Evolutionary conservation across 768 basidiomycete genomes (phyloP), one percentile per base, ranked within the genome.

Genomic region (Heimioporus sp.): DNA sequence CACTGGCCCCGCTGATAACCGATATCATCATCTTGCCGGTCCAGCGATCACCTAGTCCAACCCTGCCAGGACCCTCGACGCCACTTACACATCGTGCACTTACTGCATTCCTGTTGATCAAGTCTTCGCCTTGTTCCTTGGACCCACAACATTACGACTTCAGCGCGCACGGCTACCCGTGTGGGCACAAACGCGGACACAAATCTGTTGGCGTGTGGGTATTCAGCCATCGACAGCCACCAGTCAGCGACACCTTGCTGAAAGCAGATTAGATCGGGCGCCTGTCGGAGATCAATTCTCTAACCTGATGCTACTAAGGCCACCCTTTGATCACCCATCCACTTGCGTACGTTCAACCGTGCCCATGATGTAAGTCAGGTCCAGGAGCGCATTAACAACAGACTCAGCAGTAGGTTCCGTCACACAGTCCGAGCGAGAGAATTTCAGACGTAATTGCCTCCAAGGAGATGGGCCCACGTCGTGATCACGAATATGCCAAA

Each of bases 401-500:
- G 48, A 28, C 24, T 28, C 2, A 35, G 5, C 35, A 35, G 2
- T 41, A 46, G 30, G 48, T 56, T 55, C 51, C 21, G 49, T 46
- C 48, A 55, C 16, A 46, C 43, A 56, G 48, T 51, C 37, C 49
- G 62, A 49, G 54, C 32, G 51, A 38, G 16, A 24, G 62, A 59
- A 65, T 59, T 56, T 15, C 41, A 38, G 57, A 60, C 64, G 64
- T 65, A 63, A 63, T 42, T 16, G n/a, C 38, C 12, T 40, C 28
- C 16, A 49, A 40, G 43, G 47, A 28, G 31, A 46, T 49, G 39
- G 20, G 35, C 11, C 13, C 12, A 12, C 24, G 16, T 38, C 50
- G 45, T 42, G 36, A 42, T 39, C 43, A 40, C 50, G 30, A 21
- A 46, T 32, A 17, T 24, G 13, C 43, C 20, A 17, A 32, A 16